These are phyloP conservation scores for Penicillium griseofulvum DNA, from an alignment of 2,329 filamentous ascomycete genomes.

Conservation along the genomic window DNA sequence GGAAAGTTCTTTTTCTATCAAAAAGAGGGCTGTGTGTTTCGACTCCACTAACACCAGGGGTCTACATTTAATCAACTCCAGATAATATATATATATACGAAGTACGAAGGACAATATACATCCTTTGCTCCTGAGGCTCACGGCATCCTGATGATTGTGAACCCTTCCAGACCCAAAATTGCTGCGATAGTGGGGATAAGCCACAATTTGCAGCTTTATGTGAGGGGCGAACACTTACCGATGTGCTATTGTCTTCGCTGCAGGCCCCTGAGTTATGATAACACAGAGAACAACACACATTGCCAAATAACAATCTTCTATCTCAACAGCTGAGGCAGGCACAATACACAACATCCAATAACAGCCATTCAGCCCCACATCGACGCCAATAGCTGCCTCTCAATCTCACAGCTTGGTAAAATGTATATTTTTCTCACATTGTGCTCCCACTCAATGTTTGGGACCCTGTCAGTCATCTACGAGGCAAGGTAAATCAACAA, in stretches of 20 bases:
- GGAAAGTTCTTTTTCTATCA: background rate
- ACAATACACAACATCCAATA: background rate
- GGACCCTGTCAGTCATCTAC: background rate
- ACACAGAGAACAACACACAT: background rate
- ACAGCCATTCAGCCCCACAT: background rate
- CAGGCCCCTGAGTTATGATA: background rate
- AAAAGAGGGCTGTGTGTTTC: constrained; percentile 2
- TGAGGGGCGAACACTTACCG: background rate
- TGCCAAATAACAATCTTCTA: background rate
- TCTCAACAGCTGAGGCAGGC: background rate
- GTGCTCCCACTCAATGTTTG: background rate
- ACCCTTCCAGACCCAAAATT: background rate
- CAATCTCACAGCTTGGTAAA: background rate
- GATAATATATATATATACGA: background rate
- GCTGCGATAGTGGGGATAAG: background rate
- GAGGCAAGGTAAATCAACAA: background rate
- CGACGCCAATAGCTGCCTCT: background rate
- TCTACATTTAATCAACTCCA: background rate
- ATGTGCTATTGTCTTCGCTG: background rate
- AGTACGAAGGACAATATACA: too few relatives aligned
- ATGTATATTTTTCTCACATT: background rate
- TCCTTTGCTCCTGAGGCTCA: background rate
- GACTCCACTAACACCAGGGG: background rate
- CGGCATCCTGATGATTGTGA: too few relatives aligned
- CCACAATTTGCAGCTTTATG: background rate